phyloP scores from a whole-genome alignment of 108 stramenopile genomes.

The Fragilaria radians region DNA sequence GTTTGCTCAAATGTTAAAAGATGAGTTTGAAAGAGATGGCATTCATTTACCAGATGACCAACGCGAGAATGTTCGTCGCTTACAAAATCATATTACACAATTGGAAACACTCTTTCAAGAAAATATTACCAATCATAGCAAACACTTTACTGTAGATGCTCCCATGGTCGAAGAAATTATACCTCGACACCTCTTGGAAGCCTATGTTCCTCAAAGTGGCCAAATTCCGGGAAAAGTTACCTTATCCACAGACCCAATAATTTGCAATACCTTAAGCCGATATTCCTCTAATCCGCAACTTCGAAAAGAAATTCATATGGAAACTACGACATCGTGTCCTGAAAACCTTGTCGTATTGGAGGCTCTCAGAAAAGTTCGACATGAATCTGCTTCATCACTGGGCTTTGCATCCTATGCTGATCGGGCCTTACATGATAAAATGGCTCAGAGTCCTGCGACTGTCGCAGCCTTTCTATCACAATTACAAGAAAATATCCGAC shows the following conservation, averaged over 20 bases:
- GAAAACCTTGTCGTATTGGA: conserved; percentile 78
- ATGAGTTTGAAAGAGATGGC: conserved; percentile 92
- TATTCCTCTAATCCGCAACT: conserved; percentile 49
- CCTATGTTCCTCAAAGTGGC: conserved; percentile 18
- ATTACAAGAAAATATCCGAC: conserved; percentile 29
- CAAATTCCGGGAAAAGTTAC: conserved; percentile 13
- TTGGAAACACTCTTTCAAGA: conserved; percentile 65
- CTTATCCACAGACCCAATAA: conserved; percentile 39
- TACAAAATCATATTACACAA: conserved; percentile 57
- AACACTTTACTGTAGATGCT: conserved; percentile 39
- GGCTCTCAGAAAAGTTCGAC: conserved; percentile 50
- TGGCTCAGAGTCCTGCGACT: conserved; percentile 44
- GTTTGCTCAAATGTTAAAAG: conserved; percentile 59
- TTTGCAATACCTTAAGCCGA: conserved; percentile 59
- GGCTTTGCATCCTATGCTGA: conserved; percentile 74
- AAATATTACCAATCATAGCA: conserved; percentile 60
- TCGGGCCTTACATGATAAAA: conserved; percentile 68
- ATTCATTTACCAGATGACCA: conserved; percentile 76
- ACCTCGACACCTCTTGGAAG: conserved; percentile 43
- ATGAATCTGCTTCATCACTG: conserved; percentile 47
- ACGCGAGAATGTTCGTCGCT: conserved; percentile 57
- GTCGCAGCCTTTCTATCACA: conserved; percentile 46
- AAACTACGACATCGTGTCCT: conserved; percentile 50
- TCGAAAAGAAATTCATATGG: conserved; percentile 66
- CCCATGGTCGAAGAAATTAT: conserved; percentile 41